Evolutionary conservation across 73 alveolate species (phyloP).

Genomic region (Paramecium bursaria): DNA sequence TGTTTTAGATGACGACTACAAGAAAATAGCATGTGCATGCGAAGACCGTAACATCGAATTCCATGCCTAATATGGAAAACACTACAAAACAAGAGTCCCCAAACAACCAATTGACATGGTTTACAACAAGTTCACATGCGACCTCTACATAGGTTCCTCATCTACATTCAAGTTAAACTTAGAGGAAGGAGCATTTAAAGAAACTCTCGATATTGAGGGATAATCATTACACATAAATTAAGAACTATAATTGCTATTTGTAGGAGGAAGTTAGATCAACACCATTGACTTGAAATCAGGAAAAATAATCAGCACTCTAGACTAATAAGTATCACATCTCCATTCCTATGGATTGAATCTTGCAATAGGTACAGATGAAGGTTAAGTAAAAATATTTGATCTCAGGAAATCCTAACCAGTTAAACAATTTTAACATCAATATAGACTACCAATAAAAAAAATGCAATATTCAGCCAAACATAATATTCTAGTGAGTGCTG

Average conservation of each 20-base stretch:
- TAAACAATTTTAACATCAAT: constrained; percentile 74
- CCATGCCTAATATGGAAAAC: constrained; percentile 89
- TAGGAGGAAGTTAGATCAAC: constrained; percentile 81
- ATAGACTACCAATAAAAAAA: constrained; percentile 81
- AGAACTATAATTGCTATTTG: constrained; percentile 74
- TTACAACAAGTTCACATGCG: constrained; percentile 82
- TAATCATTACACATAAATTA: constrained; percentile 73
- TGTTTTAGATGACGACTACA: constrained; percentile 79
- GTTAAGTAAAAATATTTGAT: constrained; percentile 78
- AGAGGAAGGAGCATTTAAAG: constrained; percentile 81
- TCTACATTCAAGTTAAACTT: constrained; percentile 75
- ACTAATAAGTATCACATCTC: constrained; percentile 58
- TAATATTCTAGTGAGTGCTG: constrained; percentile 63
- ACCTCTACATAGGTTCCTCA: constrained; percentile 79
- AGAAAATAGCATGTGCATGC: constrained; percentile 81
- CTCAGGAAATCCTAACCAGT: constrained; percentile 72
- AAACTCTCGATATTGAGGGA: constrained; percentile 73
- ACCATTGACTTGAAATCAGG: constrained; percentile 56
- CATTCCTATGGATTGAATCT: constrained; percentile 74
- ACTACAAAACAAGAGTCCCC: constrained; percentile 86
- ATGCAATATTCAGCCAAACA: constrained; percentile 70
- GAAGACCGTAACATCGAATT: constrained; percentile 86
- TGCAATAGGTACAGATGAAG: constrained; percentile 80
- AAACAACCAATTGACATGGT: constrained; percentile 83
- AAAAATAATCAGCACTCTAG: constrained; percentile 63